Evolutionary conservation across 2,329 filamentous ascomycete genomes (phyloP).

Genomic region (Rutstroemia sp.): DNA sequence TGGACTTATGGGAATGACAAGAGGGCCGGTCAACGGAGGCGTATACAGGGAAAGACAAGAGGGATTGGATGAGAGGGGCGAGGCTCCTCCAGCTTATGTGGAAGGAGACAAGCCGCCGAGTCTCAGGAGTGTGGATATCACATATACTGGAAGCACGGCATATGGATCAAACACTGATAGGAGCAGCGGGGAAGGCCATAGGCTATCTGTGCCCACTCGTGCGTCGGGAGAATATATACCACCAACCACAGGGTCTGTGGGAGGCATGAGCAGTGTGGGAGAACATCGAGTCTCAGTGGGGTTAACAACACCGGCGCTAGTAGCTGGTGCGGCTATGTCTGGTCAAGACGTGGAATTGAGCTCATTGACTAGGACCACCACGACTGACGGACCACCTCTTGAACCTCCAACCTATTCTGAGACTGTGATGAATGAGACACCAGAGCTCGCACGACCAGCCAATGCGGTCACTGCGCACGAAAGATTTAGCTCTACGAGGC

Average conservation of each 20-base stretch:
- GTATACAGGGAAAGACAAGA: slow-evolving; percentile 33
- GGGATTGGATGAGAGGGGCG: slow-evolving; percentile 55
- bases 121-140: slow-evolving; percentile 8
- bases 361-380: slow-evolving; percentile 4
- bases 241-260: not conserved
- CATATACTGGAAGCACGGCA: not conserved
- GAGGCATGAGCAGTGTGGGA: not conserved
- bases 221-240: not conserved
- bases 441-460: slow-evolving; percentile 13
- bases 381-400: not conserved
- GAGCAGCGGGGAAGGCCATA: too few species aligned
- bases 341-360: slow-evolving; percentile 13
- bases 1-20: slow-evolving; percentile 5
- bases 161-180: too few species aligned
- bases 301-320: not conserved
- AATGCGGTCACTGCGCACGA: slow-evolving; percentile 12
- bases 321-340: not conserved
- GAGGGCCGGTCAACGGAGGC: not conserved
- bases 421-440: slow-evolving; percentile 5
- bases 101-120: slow-evolving; percentile 25
- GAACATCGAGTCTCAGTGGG: not conserved
- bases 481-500: slow-evolving; percentile 9
- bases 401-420: slow-evolving; percentile 23
- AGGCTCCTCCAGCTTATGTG: slow-evolving; percentile 57
- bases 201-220: too few species aligned